These are phyloP conservation scores for Nyctanthes arbortristis DNA, from an alignment of 257 asterid species.

Conservation along the genomic window DNA sequence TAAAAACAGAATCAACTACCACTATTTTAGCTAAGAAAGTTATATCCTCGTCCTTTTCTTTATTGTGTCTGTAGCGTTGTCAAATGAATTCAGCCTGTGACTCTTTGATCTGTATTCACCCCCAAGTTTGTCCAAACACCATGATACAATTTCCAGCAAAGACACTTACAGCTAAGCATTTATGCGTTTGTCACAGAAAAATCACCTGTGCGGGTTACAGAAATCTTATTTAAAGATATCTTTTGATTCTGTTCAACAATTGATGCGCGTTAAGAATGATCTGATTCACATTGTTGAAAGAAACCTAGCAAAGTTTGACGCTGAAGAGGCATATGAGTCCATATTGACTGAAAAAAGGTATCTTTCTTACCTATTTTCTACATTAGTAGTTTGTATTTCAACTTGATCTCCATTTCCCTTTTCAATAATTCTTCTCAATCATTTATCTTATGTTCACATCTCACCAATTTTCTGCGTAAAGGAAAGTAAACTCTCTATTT, in stretches of 20 bases:
- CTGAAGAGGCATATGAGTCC: conserved; percentile 90
- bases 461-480: conserved; percentile 15
- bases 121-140: conserved; percentile 10
- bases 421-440: background rate
- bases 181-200: conserved; percentile 60
- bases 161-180: conserved; percentile 20
- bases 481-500: conserved; percentile 17
- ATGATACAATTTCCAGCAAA: background rate
- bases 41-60: background rate
- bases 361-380: conserved; percentile 5
- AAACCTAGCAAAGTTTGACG: conserved; percentile 77
- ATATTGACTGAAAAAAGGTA: conserved; percentile 89
- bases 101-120: background rate
- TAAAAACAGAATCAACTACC: background rate
- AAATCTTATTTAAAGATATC: conserved; percentile 84
- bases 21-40: background rate
- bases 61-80: no score
- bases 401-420: conserved; percentile 1
- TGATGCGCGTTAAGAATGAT: conserved; percentile 86
- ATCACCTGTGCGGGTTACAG: conserved; percentile 83
- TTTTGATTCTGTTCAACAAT: conserved; percentile 95
- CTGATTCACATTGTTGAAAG: conserved; percentile 85
- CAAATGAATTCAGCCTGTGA: no score
- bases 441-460: background rate
- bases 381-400: conserved; percentile 2